Evolutionary conservation across 768 basidiomycete species (phyloP).

Genomic region (Lentinula sp.): DNA sequence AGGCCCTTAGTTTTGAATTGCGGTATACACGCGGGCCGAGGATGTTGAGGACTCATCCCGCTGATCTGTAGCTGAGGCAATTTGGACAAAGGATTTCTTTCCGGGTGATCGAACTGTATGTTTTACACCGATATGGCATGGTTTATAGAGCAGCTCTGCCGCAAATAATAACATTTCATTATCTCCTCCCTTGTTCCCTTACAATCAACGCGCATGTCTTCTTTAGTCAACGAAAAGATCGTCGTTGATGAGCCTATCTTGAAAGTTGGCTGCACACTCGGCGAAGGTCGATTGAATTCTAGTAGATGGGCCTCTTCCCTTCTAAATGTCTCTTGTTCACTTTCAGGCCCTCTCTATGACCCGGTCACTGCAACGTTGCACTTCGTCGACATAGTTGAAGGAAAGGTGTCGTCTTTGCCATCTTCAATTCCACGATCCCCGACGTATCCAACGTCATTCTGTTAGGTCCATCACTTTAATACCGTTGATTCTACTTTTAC

Average conservation of each 20-base stretch:
- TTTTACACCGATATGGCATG: neutral
- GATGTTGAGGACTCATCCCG: neutral
- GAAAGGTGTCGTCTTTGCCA: constrained; percentile 31
- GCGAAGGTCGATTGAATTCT: constrained; percentile 43
- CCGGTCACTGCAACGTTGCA: constrained; percentile 45
- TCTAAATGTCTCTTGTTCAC: constrained; percentile 10
- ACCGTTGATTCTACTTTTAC: constrained; percentile 30
- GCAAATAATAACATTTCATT: constrained; percentile 4
- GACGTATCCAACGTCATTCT: neutral
- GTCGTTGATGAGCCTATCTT: constrained; percentile 41
- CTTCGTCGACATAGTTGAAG: constrained; percentile 61
- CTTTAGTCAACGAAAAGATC: constrained; percentile 23
- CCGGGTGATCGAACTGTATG: constrained; percentile 6
- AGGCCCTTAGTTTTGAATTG: neutral
- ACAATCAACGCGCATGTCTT: neutral
- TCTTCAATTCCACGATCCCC: neutral
- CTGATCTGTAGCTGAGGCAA: neutral
- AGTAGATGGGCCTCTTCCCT: neutral
- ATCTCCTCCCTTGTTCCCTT: constrained; percentile 8
- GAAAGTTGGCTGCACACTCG: constrained; percentile 47
- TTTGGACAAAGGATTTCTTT: neutral
- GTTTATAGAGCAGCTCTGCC: neutral
- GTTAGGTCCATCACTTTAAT: constrained; percentile 49
- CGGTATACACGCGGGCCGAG: neutral
- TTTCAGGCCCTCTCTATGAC: constrained; percentile 58